phyloP scores from a whole-genome alignment of 352 stramenopile genomes.

The Pythium folliculosum region DNA sequence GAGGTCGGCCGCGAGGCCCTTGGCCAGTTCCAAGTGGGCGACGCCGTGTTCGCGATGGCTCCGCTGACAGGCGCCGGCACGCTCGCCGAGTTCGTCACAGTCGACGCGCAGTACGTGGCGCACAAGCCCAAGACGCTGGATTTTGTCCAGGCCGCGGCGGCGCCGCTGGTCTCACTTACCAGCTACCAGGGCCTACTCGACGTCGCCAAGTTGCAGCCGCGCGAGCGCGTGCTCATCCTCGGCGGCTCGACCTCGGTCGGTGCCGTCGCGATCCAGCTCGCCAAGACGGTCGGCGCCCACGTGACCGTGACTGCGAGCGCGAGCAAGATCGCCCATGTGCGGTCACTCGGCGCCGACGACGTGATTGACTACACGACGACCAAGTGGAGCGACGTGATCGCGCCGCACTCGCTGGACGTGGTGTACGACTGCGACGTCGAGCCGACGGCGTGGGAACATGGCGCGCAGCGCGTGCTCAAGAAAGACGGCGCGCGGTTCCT shows the following conservation, averaged over 20 bases:
- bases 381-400: constrained; percentile 36
- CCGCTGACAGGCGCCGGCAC: constrained; percentile 4
- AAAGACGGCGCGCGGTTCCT: constrained; percentile 41
- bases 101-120: constrained; percentile 31
- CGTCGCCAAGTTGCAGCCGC: constrained; percentile 2
- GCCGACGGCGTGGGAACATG: constrained; percentile 33
- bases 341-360: constrained; percentile 39
- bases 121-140: constrained; percentile 40
- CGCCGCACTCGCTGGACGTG: constrained; percentile 18
- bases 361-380: constrained; percentile 44
- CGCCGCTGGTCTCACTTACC: constrained; percentile 31
- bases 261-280: constrained; percentile 26
- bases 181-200: constrained; percentile 39
- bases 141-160: constrained; percentile 36
- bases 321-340: constrained; percentile 34
- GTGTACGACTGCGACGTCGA: constrained; percentile 28
- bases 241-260: constrained; percentile 41
- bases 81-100: constrained; percentile 42
- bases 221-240: constrained; percentile 30
- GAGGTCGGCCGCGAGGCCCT: neutral
- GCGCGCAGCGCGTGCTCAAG: constrained; percentile 35
- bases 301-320: constrained; percentile 35
- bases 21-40: constrained; percentile 1
- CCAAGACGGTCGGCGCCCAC: constrained; percentile 10
- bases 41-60: constrained; percentile 25